A percentile compares a stretch with the other conserved stretches of the same genome.
Conservation (phyloP, 2,329 filamentous ascomycete species). For the Botrytis porri region DNA sequence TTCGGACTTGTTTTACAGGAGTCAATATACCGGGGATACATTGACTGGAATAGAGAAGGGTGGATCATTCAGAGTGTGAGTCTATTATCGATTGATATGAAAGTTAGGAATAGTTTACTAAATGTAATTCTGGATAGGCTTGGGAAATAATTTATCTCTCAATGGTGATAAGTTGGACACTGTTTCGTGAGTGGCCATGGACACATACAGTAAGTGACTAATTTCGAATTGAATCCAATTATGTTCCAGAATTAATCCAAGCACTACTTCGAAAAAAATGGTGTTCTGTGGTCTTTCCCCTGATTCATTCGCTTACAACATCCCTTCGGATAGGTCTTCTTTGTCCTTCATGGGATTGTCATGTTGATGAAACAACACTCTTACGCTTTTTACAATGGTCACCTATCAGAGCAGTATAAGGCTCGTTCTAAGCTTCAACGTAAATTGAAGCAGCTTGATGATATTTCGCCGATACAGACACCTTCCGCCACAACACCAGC, state of each 20-base stretch:
- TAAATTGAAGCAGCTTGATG: slow-evolving; percentile 57
- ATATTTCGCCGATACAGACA: slow-evolving; percentile 46
- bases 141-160: slow-evolving; percentile 68
- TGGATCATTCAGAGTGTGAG: slow-evolving; percentile 71
- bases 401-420: slow-evolving; percentile 60
- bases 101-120: neutral
- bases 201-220: slow-evolving; percentile 61
- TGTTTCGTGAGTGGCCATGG: slow-evolving; percentile 76
- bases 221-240: neutral
- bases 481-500: slow-evolving; percentile 45
- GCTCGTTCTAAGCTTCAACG: slow-evolving; percentile 45
- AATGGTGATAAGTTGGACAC: slow-evolving; percentile 61
- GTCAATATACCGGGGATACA: slow-evolving; percentile 53
- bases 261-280: neutral
- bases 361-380: slow-evolving; percentile 83
- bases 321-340: slow-evolving; percentile 46
- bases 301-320: slow-evolving; percentile 5
- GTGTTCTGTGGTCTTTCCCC: neutral
- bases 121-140: slow-evolving; percentile 42
- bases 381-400: slow-evolving; percentile 57
- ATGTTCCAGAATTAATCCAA: neutral
- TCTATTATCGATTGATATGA: slow-evolving; percentile 7
- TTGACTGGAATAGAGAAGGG: slow-evolving; percentile 65
- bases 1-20: slow-evolving; percentile 66
- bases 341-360: slow-evolving; percentile 69